These are phyloP conservation scores for Penicillium crystallinum DNA, from an alignment of 495 filamentous ascomycete genomes.

Conservation along the genomic window DNA sequence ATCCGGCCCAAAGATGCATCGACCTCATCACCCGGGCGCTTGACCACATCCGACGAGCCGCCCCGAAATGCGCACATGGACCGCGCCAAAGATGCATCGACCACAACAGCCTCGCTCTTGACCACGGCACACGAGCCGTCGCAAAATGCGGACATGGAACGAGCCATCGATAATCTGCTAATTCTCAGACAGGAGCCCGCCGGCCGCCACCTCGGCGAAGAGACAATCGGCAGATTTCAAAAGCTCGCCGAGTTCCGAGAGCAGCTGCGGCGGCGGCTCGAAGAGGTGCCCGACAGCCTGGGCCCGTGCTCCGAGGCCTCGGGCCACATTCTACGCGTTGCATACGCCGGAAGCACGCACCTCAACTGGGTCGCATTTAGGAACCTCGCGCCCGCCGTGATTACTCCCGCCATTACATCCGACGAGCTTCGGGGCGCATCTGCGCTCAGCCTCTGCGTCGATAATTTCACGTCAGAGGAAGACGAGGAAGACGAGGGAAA, in stretches of 20 bases:
- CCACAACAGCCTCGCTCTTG: no score
- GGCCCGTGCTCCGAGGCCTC: constrained; percentile 11
- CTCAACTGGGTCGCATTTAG: constrained; percentile 15
- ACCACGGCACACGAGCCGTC: constrained; percentile 5
- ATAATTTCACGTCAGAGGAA: no score
- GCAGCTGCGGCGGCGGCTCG: constrained; percentile 12
- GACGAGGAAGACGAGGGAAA: background rate
- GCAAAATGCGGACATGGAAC: constrained; percentile 5
- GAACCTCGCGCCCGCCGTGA: constrained; percentile 3
- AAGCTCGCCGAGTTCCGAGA: constrained; percentile 8
- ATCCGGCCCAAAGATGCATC: no score
- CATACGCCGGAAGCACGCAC: constrained; percentile 7
- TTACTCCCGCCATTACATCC: constrained; percentile 11
- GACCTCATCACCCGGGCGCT: no score
- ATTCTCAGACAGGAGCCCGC: constrained; percentile 10
- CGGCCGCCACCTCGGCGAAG: constrained; percentile 1
- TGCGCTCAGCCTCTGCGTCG: constrained; percentile 16
- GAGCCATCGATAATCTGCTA: constrained; percentile 13
- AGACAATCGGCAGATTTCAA: constrained; percentile 4
- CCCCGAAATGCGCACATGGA: no score
- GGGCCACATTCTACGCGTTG: constrained; percentile 10
- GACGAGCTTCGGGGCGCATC: constrained; percentile 11
- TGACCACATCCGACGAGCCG: no score
- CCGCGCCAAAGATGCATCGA: no score
- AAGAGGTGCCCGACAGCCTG: constrained; percentile 13